Percentiles rank a stretch among this genome's conserved stretches.
phyloP scores from a whole-genome alignment of 345 rosid genomes.

The Populus tremula region DNA sequence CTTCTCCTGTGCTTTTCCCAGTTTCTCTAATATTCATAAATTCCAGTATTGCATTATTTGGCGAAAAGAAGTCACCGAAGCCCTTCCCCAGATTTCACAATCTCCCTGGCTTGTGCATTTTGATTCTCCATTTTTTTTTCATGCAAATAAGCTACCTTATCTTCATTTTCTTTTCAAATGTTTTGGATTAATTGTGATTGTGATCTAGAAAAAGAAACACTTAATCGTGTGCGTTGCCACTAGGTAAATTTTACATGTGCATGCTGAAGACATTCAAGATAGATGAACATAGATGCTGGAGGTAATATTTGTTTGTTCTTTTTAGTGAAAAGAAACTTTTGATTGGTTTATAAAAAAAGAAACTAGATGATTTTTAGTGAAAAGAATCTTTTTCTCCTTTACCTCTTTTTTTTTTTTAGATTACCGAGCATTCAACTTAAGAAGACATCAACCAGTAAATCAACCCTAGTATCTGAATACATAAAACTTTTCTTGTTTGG shows the following conservation, averaged over 20 bases:
- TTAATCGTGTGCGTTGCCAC: neutral
- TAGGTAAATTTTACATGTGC: neutral
- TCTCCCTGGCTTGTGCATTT: conserved; percentile 10
- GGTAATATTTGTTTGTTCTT: too few relatives aligned
- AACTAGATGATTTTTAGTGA: neutral
- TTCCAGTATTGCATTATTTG: neutral
- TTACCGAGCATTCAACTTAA: neutral
- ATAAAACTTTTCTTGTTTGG: neutral
- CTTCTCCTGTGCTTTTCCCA: neutral
- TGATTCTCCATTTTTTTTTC: neutral
- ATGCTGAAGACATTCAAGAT: neutral
- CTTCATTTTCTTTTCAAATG: neutral
- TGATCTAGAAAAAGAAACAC: neutral
- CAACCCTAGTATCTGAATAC: neutral
- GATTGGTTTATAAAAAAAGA: too few relatives aligned
- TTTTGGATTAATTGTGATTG: neutral
- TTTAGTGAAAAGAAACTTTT: neutral
- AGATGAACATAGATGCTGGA: neutral
- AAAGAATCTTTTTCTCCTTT: neutral
- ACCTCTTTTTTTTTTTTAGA: neutral
- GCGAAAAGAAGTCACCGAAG: neutral
- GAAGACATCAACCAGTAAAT: neutral
- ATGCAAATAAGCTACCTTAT: neutral
- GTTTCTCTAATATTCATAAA: neutral
- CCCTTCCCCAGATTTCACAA: neutral